Evolutionary conservation across 2,329 filamentous ascomycete genomes (phyloP).

Genomic region (Chrysosphaeria jannelii): DNA sequence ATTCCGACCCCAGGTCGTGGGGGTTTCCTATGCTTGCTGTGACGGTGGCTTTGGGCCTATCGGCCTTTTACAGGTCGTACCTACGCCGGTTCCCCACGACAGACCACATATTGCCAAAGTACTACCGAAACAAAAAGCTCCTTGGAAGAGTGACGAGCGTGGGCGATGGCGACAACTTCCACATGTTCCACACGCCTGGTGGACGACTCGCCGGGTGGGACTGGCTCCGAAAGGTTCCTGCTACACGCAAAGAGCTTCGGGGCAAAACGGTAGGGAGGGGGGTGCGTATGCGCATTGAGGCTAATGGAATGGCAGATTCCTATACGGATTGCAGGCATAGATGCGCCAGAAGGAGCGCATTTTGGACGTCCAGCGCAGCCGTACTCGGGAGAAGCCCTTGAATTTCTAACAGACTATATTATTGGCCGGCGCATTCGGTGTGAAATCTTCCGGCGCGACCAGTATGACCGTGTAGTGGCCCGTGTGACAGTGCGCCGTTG

Average conservation of each 20-base stretch:
- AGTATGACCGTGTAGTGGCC: slow-evolving; percentile 74
- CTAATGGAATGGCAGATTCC: slow-evolving; percentile 31
- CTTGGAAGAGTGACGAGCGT: slow-evolving; percentile 77
- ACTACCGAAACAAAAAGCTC: slow-evolving; percentile 45
- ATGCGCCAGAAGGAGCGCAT: slow-evolving; percentile 78
- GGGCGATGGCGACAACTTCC: slow-evolving; percentile 88
- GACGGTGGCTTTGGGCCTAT: slow-evolving; percentile 18
- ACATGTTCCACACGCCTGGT: slow-evolving; percentile 84
- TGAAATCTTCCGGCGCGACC: slow-evolving; percentile 61
- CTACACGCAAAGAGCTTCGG: slow-evolving; percentile 34
- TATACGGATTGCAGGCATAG: slow-evolving; percentile 67
- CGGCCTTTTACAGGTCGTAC: slow-evolving; percentile 40
- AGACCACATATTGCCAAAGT: slow-evolving; percentile 39
- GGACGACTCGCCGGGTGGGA: slow-evolving; percentile 69
- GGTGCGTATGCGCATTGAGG: slow-evolving; percentile 5
- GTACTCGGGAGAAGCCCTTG: slow-evolving; percentile 47
- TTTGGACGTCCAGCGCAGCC: slow-evolving; percentile 77
- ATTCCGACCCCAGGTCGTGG: slow-evolving; percentile 21
- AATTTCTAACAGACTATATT: slow-evolving; percentile 51
- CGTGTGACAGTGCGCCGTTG: slow-evolving; percentile 45
- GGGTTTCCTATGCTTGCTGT: slow-evolving; percentile 23
- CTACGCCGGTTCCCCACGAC: slow-evolving; percentile 61
- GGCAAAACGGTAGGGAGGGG: slow-evolving; percentile 62
- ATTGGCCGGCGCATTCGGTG: slow-evolving; percentile 44
- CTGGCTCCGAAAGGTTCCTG: slow-evolving; percentile 55